Base-by-base conservation (phyloP, 1,284 basidiomycete genomes). In the Apiotrichum brassicae region DNA sequence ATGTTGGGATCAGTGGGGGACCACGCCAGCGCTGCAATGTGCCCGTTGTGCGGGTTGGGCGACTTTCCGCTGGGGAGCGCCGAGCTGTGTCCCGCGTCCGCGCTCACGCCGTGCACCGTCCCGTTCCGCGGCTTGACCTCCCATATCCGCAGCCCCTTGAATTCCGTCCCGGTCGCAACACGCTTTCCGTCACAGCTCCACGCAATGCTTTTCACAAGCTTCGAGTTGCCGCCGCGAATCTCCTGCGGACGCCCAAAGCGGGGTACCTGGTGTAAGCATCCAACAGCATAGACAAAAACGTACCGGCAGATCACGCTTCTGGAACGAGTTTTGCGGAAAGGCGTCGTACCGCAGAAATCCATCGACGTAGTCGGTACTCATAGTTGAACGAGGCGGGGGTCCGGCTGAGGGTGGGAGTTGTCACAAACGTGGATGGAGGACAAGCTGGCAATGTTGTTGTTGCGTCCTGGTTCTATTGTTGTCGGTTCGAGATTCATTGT, bases 21-120 rank as follows among this genome's bases (percentile, higher is more conserved):
- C 58, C 64, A 71, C 4, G 65, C 65, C 7, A 71, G 48, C 16
- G 65, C 51, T 1, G 60, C 54, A n/a, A 71, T 57, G 53, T 68
- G 62, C 0, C 66, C 62, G 33, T 52, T 59, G 45, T 71, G 69
- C 6, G 67, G 67, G 34, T 43, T 62, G 9, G 56, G 47, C 26
- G 54, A 58, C 26, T 59, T 61, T 2, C 52, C 50, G 28, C 57
- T 54, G 5, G 60, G 47, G 30, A 59, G 59, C 6, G 61, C 56
- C 6, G 41, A 46, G 3, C 54, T 46, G 9, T 54, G 32, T 22
- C 59, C 59, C 23, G 32, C 19, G 12, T 50, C 46, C n/a, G 48
- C 13, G 13, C 19, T 32, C 1, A 54, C 28, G 23, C 22, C 41
- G 24, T 49, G 36, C 18, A 7, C 14, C 33, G 26, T 19, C 47